phyloP scores from a whole-genome alignment of 2,329 filamentous ascomycete genomes.

The Phoma herbarum region DNA sequence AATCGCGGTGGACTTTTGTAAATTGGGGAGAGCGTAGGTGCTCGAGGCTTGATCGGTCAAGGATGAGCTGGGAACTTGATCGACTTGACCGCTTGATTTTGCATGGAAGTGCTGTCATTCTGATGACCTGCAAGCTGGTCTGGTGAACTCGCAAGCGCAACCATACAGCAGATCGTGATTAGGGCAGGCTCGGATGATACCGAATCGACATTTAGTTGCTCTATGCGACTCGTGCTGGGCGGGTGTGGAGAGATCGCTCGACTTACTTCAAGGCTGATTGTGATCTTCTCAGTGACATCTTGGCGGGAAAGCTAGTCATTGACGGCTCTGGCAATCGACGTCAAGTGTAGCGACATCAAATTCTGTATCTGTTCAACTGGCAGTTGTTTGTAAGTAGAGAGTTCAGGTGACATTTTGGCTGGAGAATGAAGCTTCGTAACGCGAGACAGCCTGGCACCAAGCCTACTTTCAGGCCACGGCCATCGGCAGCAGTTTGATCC shows the following conservation, averaged over 20 bases:
- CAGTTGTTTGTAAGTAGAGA: neutral
- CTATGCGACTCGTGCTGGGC: neutral
- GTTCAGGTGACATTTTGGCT: neutral
- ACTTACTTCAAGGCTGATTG: neutral
- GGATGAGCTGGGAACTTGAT: neutral
- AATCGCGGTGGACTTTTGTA: neutral
- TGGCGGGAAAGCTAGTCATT: neutral
- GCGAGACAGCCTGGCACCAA: neutral
- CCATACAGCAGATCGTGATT: neutral
- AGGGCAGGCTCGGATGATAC: neutral
- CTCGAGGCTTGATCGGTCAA: neutral
- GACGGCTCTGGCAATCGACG: neutral
- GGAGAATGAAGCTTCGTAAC: neutral
- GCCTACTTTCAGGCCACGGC: too few species aligned
- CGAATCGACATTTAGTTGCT: neutral
- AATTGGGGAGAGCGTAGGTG: neutral
- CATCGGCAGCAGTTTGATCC: neutral
- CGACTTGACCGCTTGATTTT: neutral
- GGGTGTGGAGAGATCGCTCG: neutral
- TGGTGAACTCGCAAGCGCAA: neutral
- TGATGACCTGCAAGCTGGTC: neutral
- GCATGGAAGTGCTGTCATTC: neutral
- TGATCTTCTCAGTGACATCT: neutral
- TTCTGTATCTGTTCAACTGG: too few species aligned
- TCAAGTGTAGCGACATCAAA: too few species aligned